Conservation (phyloP, 78 protist species). For the Anaeramoeba flamelloides region DNA sequence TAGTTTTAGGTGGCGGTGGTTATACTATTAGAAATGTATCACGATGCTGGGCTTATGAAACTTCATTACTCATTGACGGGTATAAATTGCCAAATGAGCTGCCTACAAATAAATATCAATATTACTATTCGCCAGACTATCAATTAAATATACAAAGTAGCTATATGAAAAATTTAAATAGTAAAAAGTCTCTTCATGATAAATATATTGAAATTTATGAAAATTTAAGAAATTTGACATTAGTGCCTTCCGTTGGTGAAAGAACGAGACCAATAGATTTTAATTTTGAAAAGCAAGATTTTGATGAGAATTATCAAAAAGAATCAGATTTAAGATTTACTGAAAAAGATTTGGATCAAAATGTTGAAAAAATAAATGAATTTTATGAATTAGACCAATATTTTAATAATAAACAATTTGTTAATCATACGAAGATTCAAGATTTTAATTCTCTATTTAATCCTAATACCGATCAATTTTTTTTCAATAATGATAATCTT, state of each 20-base stretch:
- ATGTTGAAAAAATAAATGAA: no score
- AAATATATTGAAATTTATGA: not conserved
- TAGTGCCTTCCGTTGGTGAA: not conserved
- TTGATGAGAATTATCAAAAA: not conserved
- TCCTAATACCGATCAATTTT: no score
- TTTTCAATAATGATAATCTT: no score
- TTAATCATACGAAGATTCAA: no score
- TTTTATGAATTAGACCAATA: no score
- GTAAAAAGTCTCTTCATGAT: not conserved
- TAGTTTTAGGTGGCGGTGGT: conserved; percentile 98
- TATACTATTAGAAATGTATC: conserved; percentile 93
- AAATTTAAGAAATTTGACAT: not conserved
- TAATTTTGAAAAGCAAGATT: not conserved
- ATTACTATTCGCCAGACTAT: conserved; percentile 1
- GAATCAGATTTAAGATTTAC: no score
- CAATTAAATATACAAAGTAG: not conserved
- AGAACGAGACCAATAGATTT: not conserved
- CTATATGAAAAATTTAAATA: not conserved
- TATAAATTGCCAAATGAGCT: no score
- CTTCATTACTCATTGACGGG: conserved; percentile 45
- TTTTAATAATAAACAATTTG: no score
- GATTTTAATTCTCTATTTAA: no score
- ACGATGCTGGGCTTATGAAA: conserved; percentile 94
- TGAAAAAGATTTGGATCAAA: no score
- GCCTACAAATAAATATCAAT: not conserved